phyloP scores from a whole-genome alignment of 1,284 basidiomycete species.

The Cutaneotrichosporon sp. region DNA sequence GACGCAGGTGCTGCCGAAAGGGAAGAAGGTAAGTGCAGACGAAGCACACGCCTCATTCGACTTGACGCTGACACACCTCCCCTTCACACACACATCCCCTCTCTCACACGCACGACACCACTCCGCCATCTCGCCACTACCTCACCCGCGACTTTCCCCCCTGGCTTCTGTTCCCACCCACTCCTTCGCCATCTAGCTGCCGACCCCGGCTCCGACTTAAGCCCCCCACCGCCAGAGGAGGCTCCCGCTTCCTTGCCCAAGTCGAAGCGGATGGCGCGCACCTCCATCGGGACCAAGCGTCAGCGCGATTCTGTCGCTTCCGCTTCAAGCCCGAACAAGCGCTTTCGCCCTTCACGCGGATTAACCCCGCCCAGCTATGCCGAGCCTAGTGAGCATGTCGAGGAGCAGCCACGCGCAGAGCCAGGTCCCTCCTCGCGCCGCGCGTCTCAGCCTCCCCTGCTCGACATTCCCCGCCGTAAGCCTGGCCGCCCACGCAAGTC shows the following conservation, averaged over 20 bases:
- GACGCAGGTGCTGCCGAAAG: not conserved
- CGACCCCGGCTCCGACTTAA: not conserved
- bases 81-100: not conserved
- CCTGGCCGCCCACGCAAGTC: conserved; percentile 7
- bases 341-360: not conserved
- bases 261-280: not conserved
- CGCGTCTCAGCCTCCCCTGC: not conserved
- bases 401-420: not conserved
- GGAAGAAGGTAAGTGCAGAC: not conserved
- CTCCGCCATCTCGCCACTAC: not conserved
- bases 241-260: not conserved
- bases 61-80: not conserved
- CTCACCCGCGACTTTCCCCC: not conserved
- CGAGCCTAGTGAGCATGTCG: not conserved
- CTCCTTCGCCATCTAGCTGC: not conserved
- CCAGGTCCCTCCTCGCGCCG: conserved; percentile 1
- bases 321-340: not conserved
- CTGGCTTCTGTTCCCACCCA: not conserved
- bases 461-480: not conserved
- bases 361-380: conserved; percentile 2
- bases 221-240: not conserved
- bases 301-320: not conserved
- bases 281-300: not conserved
- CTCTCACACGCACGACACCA: not conserved
- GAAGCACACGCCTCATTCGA: not conserved